Evolutionary conservation across 352 stramenopile genomes (phyloP), one percentile per base, ranked within the genome.

Genomic region (Phytopythium kandeliae): DNA sequence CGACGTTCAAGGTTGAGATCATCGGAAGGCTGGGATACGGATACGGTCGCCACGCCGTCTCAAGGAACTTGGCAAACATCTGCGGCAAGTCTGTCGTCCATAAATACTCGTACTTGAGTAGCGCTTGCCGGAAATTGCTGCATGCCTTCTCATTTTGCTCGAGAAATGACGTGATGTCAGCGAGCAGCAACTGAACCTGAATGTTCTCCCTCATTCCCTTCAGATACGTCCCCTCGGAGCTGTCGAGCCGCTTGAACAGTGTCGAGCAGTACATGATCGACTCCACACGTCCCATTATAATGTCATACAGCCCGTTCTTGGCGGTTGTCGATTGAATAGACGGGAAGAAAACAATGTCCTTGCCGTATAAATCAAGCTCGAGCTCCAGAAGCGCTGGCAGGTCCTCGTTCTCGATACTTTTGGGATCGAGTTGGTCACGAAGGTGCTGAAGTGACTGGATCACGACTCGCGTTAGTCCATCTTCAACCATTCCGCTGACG

Each of bases 91-190:
- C 88, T 2, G 89, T 96, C 12, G 74, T 92, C 89, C 89, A 97
- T 11, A 97, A 55, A 62, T 97, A 97, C 44, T 96, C 85, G 57
- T 96, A 97, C 54, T 95, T 95, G 11, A 66, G 76, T n/a, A 96
- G 71, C 19, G 91, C 75, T 8, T 63, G 38, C 19, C 82, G 76
- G 41, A 81, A 92, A 2, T 78, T 67, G 4, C 65, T 54, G 16
- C 77, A 86, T 7, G 73, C 69, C 8, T 62, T 62, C 46, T 96
- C 85, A 34, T 93, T 96, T 9, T 75, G 60, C 42, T 95, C 74
- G 0, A 97, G 62, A 42, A 89, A 91, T 24, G 69, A 68, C 48
- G 85, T 86, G 33, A 97, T 85, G 31, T 92, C 74, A 0, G 81
- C 82, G 22, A 97, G 56, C 9, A 88, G 67, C 19, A 82, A 60